Evolutionary conservation across 1,139 yeast species (phyloP).

Genomic region (Pichiaceae sp.): DNA sequence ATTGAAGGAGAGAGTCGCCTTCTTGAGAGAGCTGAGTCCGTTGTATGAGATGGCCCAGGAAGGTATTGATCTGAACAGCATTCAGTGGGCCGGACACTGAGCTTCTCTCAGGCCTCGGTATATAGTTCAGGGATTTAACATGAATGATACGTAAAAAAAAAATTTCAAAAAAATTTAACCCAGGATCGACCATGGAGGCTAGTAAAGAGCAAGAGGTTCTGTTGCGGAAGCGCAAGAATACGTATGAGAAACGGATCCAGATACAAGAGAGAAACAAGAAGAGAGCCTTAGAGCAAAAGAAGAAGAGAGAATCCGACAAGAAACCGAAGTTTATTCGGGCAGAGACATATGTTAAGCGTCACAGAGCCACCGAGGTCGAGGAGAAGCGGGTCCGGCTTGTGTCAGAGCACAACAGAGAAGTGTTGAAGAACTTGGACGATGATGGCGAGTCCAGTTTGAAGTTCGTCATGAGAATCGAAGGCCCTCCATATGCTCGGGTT

Average conservation of each 20-base stretch:
- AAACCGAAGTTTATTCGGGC: conserved; percentile 56
- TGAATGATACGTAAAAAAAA: background rate
- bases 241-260: conserved; percentile 55
- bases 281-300: conserved; percentile 30
- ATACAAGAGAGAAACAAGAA: conserved; percentile 31
- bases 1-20: conserved; percentile 80
- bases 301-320: conserved; percentile 31
- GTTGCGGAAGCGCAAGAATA: conserved; percentile 69
- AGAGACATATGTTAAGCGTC: conserved; percentile 61
- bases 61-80: conserved; percentile 87
- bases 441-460: conserved; percentile 38
- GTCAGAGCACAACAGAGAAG: conserved; percentile 35
- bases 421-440: conserved; percentile 5
- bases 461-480: conserved; percentile 55
- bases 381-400: conserved; percentile 58
- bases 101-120: background rate
- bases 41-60: conserved; percentile 99
- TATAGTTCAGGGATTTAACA: background rate
- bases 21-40: conserved; percentile 88
- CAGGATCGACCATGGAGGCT: background rate
- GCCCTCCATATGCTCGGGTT: conserved; percentile 56
- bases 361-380: conserved; percentile 58
- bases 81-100: conserved; percentile 96
- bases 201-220: conserved; percentile 51
- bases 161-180: background rate